phyloP scores from a whole-genome alignment of 768 basidiomycete species.

The Suillus tomentosus region DNA sequence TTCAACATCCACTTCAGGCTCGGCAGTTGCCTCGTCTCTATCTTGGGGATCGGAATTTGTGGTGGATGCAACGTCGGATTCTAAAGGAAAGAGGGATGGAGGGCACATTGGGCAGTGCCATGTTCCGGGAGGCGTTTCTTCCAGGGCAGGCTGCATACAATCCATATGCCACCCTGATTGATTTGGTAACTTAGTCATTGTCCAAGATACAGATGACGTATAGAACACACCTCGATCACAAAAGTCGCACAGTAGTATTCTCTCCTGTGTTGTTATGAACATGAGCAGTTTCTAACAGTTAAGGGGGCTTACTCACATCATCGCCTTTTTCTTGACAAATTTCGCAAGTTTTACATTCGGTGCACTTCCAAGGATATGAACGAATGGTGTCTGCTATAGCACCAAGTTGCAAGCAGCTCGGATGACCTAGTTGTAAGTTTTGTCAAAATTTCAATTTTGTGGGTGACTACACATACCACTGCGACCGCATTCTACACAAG shows the following conservation, averaged over 20 bases:
- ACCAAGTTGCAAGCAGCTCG: conserved; percentile 75
- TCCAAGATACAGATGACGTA: not conserved
- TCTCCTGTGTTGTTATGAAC: conserved; percentile 51
- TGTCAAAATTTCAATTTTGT: conserved; percentile 10
- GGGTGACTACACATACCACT: conserved; percentile 56
- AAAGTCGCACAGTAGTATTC: conserved; percentile 88
- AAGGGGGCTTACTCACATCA: conserved; percentile 61
- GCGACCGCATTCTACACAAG: conserved; percentile 80
- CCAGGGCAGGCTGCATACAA: conserved; percentile 73
- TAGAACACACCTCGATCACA: conserved; percentile 79
- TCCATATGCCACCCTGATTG: conserved; percentile 79
- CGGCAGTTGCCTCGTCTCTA: conserved; percentile 17
- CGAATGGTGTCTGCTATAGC: conserved; percentile 61
- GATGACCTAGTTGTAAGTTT: conserved; percentile 60
- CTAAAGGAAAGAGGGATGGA: conserved; percentile 24
- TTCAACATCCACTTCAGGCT: conserved; percentile 36
- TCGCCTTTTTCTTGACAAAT: conserved; percentile 83
- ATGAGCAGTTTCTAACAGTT: conserved; percentile 16
- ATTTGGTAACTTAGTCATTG: conserved; percentile 13
- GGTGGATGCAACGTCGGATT: conserved; percentile 8
- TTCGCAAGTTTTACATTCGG: conserved; percentile 92
- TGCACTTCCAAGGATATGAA: conserved; percentile 83
- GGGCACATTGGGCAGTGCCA: conserved; percentile 78
- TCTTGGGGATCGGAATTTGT: conserved; percentile 29
- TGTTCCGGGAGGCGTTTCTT: conserved; percentile 69